These are phyloP conservation scores for Linnemannia hyalina DNA, from an alignment of 192 early-diverging fungal species.

Conservation along the genomic window DNA sequence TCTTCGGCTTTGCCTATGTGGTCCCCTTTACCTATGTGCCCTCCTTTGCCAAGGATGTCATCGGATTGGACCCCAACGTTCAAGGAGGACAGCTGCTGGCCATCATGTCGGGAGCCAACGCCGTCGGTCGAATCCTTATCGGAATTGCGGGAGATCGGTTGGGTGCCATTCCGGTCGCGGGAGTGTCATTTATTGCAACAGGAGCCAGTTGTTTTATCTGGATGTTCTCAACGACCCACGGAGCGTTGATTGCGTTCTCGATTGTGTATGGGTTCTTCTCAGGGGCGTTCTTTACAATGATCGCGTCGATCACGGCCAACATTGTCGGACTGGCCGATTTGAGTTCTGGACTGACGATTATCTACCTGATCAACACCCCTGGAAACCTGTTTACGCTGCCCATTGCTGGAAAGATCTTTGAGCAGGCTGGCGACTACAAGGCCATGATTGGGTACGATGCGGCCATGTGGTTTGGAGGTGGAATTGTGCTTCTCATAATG, in stretches of 20 bases:
- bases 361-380: constrained; percentile 47
- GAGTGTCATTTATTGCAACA: constrained; percentile 28
- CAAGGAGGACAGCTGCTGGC: constrained; percentile 48
- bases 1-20: constrained; percentile 39
- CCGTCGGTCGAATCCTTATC: constrained; percentile 39
- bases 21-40: constrained; percentile 31
- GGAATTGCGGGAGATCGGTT: constrained; percentile 48
- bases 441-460: constrained; percentile 45
- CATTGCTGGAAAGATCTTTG: constrained; percentile 41
- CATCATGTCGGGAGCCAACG: constrained; percentile 58
- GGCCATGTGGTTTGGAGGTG: constrained; percentile 32
- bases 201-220: constrained; percentile 42
- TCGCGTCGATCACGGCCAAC: constrained; percentile 43
- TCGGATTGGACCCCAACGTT: constrained; percentile 41
- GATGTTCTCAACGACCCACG: constrained; percentile 29
- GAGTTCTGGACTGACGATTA: constrained; percentile 39
- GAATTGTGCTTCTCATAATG: constrained; percentile 10
- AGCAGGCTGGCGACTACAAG: constrained; percentile 16
- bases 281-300: constrained; percentile 38
- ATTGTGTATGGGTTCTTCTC: constrained; percentile 43
- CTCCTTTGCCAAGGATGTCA: constrained; percentile 32
- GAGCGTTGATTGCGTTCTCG: constrained; percentile 23
- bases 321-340: constrained; percentile 26
- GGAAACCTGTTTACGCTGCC: constrained; percentile 52
- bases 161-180: constrained; percentile 41